Conservation (phyloP, 768 basidiomycete genomes). For the Nidula microcarpa region DNA sequence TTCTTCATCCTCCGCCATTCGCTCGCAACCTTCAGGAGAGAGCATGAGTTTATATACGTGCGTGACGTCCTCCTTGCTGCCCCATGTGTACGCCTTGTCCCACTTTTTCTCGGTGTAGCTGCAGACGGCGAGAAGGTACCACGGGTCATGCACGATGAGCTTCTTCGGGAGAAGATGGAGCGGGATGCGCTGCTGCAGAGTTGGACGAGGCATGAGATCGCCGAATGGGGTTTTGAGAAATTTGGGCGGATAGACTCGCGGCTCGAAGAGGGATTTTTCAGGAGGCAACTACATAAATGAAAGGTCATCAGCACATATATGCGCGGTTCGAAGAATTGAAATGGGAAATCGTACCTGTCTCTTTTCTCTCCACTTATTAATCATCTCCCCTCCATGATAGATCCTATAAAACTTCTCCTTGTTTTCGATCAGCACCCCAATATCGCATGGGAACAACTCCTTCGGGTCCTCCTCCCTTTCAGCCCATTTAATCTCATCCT, state of each 20-base stretch:
- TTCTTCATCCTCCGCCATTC: constrained; percentile 5
- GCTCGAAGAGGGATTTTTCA: no score
- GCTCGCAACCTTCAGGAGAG: constrained; percentile 2
- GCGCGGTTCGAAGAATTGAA: no score
- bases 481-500: constrained; percentile 26
- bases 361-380: neutral
- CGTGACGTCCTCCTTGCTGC: constrained; percentile 2
- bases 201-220: constrained; percentile 33
- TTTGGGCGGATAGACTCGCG: no score
- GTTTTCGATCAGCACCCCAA: constrained; percentile 19
- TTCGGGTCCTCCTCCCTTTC: constrained; percentile 30
- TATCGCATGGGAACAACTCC: constrained; percentile 22
- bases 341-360: constrained; percentile 10
- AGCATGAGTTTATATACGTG: constrained; percentile 25
- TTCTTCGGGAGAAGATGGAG: constrained; percentile 31
- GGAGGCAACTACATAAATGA: no score
- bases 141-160: constrained; percentile 43
- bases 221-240: constrained; percentile 36
- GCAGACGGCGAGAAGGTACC: constrained; percentile 21
- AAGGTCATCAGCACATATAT: no score
- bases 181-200: constrained; percentile 24
- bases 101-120: neutral
- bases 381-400: no score
- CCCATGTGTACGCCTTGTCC: neutral
- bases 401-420: no score